A percentile compares a stretch with the other conserved stretches of the same genome.
Evolutionary conservation across 768 basidiomycete species (phyloP).

Genomic region (Tricholoma furcatifolium): DNA sequence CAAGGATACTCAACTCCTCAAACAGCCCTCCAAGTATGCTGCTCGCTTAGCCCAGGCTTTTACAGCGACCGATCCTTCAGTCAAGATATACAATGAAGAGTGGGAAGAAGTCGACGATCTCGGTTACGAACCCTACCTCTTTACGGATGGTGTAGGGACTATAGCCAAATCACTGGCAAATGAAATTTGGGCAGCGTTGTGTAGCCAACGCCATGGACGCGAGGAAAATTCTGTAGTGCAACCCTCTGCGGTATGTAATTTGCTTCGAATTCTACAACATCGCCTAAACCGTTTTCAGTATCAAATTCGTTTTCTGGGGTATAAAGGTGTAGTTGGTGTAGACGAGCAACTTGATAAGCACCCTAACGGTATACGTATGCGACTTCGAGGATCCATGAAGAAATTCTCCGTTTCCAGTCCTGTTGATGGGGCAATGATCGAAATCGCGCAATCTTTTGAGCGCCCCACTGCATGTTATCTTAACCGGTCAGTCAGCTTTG

Average conservation of each 20-base stretch:
- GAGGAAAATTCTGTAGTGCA: constrained; percentile 33
- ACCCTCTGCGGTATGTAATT: constrained; percentile 61
- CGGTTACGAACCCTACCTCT: constrained; percentile 38
- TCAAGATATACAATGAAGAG: constrained; percentile 50
- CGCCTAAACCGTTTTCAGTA: constrained; percentile 38
- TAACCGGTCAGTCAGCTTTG: constrained; percentile 58
- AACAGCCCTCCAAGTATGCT: constrained; percentile 74
- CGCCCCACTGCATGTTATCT: constrained; percentile 63
- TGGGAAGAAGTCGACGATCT: constrained; percentile 69
- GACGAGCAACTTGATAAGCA: constrained; percentile 51
- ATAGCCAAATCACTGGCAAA: constrained; percentile 61
- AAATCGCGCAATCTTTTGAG: constrained; percentile 67
- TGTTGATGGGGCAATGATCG: constrained; percentile 56
- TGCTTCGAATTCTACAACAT: not conserved
- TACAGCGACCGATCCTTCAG: constrained; percentile 76
- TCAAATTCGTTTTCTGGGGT: constrained; percentile 82
- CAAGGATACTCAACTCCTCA: constrained; percentile 40
- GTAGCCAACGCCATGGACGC: constrained; percentile 37
- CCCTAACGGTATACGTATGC: constrained; percentile 58
- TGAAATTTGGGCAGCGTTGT: constrained; percentile 58
- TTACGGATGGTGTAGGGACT: constrained; percentile 82
- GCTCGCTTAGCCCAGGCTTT: constrained; percentile 85
- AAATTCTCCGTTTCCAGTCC: constrained; percentile 66
- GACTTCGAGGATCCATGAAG: constrained; percentile 68
- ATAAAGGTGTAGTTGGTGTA: constrained; percentile 77